A percentile compares a stretch with the other conserved stretches of the same genome.
Conservation (phyloP, 2,329 filamentous ascomycete genomes). For the Diaporthe caulivora region DNA sequence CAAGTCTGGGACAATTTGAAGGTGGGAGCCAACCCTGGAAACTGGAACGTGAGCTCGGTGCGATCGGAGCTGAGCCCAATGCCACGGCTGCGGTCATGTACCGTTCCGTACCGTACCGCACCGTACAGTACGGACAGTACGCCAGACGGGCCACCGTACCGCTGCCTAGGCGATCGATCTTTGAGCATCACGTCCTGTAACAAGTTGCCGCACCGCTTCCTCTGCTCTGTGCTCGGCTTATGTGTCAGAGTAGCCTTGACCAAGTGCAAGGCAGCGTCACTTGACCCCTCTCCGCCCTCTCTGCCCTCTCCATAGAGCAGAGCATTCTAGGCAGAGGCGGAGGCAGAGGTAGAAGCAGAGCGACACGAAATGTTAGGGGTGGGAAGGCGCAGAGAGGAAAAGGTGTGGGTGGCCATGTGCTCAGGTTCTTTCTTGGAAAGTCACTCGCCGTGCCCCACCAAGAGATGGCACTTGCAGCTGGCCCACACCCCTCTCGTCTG, state of each 20-base stretch:
- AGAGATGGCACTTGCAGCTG: slow-evolving; percentile 8
- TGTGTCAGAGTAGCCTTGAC: slow-evolving; percentile 11
- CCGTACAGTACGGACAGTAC: slow-evolving; percentile 5
- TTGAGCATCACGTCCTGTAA: slow-evolving; percentile 10
- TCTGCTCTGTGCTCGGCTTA: slow-evolving; percentile 11
- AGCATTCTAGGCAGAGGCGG: background rate
- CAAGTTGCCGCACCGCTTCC: background rate
- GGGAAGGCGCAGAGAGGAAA: background rate
- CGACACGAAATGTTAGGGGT: too few species aligned
- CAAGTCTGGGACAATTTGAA: too few species aligned
- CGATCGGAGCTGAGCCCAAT: slow-evolving; percentile 2
- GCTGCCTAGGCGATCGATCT: background rate
- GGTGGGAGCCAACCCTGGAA: slow-evolving; percentile 16
- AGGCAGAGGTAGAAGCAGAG: slow-evolving; percentile 13
- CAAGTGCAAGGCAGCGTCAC: slow-evolving; percentile 20
- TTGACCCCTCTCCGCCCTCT: slow-evolving; percentile 7
- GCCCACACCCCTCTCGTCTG: slow-evolving; percentile 22
- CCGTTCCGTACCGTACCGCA: slow-evolving; percentile 3
- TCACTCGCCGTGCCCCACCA: slow-evolving; percentile 29
- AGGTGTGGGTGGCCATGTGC: slow-evolving; percentile 19
- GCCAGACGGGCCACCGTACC: background rate
- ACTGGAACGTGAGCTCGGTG: background rate
- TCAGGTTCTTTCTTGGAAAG: slow-evolving; percentile 15
- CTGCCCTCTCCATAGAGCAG: too few species aligned
- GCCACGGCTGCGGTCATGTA: slow-evolving; percentile 1